Conservation (phyloP, 225 moss, liverwort and hornwort genomes). For the Straminergon stramineum region DNA sequence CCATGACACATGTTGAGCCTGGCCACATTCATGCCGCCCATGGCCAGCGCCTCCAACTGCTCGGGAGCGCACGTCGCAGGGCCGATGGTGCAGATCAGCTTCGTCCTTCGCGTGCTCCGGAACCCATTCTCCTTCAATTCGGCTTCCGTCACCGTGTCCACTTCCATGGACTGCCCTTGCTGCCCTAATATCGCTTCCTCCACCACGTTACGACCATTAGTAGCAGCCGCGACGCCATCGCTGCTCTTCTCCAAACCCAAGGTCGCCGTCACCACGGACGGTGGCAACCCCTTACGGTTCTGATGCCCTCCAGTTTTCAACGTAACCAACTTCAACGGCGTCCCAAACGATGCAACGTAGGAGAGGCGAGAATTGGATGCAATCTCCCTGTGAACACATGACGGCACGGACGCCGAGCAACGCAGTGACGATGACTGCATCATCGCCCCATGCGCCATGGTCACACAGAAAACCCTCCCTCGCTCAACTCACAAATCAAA, state of each 20-base stretch:
- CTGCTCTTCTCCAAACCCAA: constrained; percentile 21
- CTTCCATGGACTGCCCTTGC: constrained; percentile 52
- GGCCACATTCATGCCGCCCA: constrained; percentile 96
- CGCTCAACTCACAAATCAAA: not conserved
- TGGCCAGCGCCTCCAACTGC: constrained; percentile 85
- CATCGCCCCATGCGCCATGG: constrained; percentile 29
- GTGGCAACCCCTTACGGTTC: not conserved
- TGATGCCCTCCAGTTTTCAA: not conserved
- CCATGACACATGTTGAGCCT: constrained; percentile 97
- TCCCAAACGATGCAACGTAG: constrained; percentile 8
- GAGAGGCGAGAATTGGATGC: not conserved
- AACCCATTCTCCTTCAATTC: constrained; percentile 98
- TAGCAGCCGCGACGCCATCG: not conserved
- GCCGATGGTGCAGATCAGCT: constrained; percentile 88
- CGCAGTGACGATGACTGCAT: constrained; percentile 10
- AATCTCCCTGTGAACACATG: constrained; percentile 6
- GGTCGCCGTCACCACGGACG: constrained; percentile 7
- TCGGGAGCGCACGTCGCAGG: constrained; percentile 77
- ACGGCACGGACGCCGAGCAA: constrained; percentile 14
- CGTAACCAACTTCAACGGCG: not conserved
- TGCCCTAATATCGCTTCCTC: not conserved
- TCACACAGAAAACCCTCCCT: not conserved
- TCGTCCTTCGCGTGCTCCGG: constrained; percentile 87
- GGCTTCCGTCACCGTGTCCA: constrained; percentile 75
- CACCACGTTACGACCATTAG: constrained; percentile 1